Evolutionary conservation across 345 rosid species (phyloP).

Genomic region (Citrus maxima): DNA sequence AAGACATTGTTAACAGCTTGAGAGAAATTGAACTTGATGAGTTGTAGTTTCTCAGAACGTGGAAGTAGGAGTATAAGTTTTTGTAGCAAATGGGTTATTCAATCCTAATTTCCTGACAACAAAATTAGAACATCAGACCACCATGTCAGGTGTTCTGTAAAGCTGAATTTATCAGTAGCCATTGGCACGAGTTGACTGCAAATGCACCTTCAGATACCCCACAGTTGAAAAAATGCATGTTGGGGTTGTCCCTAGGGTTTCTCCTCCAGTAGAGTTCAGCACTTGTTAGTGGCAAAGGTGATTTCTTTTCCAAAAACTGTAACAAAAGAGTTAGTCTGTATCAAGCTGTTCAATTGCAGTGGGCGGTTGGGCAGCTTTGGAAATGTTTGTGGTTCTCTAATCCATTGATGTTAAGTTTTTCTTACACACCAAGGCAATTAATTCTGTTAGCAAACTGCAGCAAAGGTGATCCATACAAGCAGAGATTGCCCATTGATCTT

Average conservation of each 20-base stretch:
- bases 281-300: too few species aligned
- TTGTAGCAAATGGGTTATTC: not conserved
- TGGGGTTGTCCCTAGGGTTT: too few species aligned
- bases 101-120: not conserved
- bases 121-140: not conserved
- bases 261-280: too few species aligned
- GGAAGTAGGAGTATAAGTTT: not conserved
- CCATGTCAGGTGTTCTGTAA: not conserved
- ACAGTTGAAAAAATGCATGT: not conserved
- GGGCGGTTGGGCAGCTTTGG: not conserved
- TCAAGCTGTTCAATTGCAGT: too few species aligned
- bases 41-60: slow-evolving; percentile 7
- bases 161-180: not conserved
- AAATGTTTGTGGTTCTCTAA: not conserved
- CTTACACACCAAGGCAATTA: not conserved
- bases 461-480: not conserved
- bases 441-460: not conserved
- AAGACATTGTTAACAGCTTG: slow-evolving; percentile 32
- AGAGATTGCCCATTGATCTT: not conserved
- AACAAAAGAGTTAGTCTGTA: too few species aligned
- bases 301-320: too few species aligned
- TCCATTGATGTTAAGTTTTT: not conserved
- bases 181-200: not conserved
- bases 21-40: slow-evolving; percentile 30
- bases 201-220: not conserved